Evolutionary conservation across 108 stramenopile genomes (phyloP).

Genomic region (Cyclotella atomus): DNA sequence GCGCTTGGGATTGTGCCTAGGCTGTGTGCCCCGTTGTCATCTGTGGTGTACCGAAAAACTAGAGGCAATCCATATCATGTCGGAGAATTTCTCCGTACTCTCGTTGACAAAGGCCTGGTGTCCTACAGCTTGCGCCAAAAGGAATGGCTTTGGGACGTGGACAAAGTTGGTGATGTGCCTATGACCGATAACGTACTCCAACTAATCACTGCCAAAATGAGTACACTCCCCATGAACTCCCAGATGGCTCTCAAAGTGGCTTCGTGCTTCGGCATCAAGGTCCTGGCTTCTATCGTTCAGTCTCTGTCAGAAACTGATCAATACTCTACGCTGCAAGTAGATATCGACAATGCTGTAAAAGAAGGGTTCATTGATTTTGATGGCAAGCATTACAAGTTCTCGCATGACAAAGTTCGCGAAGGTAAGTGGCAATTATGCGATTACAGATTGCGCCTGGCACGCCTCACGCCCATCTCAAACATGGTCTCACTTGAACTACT

Average conservation of each 20-base stretch:
- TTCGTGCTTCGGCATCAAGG: conserved; percentile 41
- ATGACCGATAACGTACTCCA: conserved; percentile 49
- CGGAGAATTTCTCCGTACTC: conserved; percentile 26
- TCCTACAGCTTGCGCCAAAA: conserved; percentile 14
- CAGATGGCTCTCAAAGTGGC: conserved; percentile 35
- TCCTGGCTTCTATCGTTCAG: conserved; percentile 1
- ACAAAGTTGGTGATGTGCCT: conserved; percentile 1
- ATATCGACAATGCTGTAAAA: conserved; percentile 8
- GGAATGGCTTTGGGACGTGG: conserved; percentile 40
- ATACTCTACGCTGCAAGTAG: conserved; percentile 2
- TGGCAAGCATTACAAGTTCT: conserved; percentile 29
- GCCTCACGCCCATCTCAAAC: too few relatives aligned
- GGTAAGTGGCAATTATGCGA: too few relatives aligned
- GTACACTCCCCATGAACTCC: conserved; percentile 4
- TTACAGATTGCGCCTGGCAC: too few relatives aligned
- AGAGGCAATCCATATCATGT: conserved; percentile 48
- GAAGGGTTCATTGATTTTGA: conserved; percentile 33
- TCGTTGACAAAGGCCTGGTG: conserved; percentile 16
- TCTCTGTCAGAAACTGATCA: background rate
- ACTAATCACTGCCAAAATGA: conserved; percentile 49
- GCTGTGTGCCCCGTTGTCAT: conserved; percentile 11
- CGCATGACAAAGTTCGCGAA: conserved; percentile 60
- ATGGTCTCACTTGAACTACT: too few relatives aligned
- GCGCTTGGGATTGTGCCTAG: conserved; percentile 30
- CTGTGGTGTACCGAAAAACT: conserved; percentile 26